These are phyloP conservation scores for Brassica hybrid DNA, from an alignment of 441 rosid species.

Conservation along the genomic window DNA sequence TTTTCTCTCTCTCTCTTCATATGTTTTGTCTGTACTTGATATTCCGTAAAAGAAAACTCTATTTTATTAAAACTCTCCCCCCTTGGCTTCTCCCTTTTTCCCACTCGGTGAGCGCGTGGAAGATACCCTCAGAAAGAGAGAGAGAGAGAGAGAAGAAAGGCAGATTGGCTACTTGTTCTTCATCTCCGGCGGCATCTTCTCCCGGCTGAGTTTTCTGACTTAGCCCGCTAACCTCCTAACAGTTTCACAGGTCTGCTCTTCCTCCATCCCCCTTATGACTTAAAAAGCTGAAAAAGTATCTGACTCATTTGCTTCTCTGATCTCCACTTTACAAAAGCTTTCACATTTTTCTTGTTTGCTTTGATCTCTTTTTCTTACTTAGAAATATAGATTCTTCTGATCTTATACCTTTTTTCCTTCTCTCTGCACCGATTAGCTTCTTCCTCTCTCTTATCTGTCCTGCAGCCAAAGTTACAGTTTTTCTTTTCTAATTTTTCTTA, in stretches of 20 bases:
- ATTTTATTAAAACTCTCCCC: background rate
- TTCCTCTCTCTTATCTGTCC: background rate
- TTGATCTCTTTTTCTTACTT: constrained; percentile 25
- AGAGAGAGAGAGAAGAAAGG: background rate
- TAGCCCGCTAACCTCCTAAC: constrained; percentile 37
- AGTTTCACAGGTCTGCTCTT: constrained; percentile 41
- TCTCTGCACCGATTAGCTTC: constrained; percentile 33
- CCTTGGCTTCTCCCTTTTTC: constrained; percentile 5
- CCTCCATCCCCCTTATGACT: background rate
- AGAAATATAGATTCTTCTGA: constrained; percentile 41
- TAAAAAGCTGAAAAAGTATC: background rate
- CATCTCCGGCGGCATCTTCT: constrained; percentile 24
- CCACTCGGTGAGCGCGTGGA: constrained; percentile 31
- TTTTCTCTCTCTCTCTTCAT: background rate
- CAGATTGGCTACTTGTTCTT: constrained; percentile 11
- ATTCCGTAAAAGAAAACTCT: constrained; percentile 19
- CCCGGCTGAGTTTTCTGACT: constrained; percentile 34
- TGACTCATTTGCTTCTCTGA: background rate
- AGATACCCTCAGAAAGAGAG: background rate
- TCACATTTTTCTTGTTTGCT: constrained; percentile 9
- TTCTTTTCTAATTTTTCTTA: constrained; percentile 14
- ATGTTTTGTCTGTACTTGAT: constrained; percentile 38
- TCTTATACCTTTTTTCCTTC: constrained; percentile 24
- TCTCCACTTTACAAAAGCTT: constrained; percentile 17
- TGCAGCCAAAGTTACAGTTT: background rate